Base-by-base conservation (phyloP, 1,284 basidiomycete genomes). In the Entoloma clypeatum region DNA sequence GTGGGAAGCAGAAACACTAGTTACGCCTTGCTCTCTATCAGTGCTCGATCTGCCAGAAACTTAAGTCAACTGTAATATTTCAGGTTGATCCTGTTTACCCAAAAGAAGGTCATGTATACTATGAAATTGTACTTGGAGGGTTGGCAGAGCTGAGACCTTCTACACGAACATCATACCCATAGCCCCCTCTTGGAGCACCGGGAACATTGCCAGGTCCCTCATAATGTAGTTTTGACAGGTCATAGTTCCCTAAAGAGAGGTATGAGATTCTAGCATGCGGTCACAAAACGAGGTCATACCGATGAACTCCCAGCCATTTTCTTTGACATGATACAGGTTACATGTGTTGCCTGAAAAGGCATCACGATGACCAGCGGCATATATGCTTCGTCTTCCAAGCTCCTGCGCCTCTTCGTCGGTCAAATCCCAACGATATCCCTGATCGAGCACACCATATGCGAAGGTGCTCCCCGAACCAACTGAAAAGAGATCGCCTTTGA, bases 401-500 rank as follows among this genome's bases (percentile, higher is more conserved):
- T 99, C 96, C 59, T 92, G 86, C 1, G 96, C 96, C 52, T 98
- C 96, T 49, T 85, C 93, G 50, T 93, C 92, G 9, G 85, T 81
- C 41, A 99, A 69, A 59, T 99, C 93, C 89, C 91, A 99, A 45
- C 71, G 79, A 68, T 98, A 98, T 2, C 86, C 92, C 65, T 97
- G 94, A 65, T 99, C 96, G 29, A 99, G 77, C 3, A 99, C 93
- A 77, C 95, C 95, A 58, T 99, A 99, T 4, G 96, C 96, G 57
- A 95, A 98, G 0, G 96, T 99, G 58, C 89, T 92, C 57, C 96
- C 96, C 3, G 95, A 98, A 24, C 96, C 96, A 27, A 99, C 96
- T 5, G 93, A 97, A 73, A 99, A 99, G 10, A 98, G 65, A 64
- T 99, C 87, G 32, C 96, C 95, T 63, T 95, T 97, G 41, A 99